Conservation (phyloP, 2,329 filamentous ascomycete species). For the Escovopsis weberi region DNA sequence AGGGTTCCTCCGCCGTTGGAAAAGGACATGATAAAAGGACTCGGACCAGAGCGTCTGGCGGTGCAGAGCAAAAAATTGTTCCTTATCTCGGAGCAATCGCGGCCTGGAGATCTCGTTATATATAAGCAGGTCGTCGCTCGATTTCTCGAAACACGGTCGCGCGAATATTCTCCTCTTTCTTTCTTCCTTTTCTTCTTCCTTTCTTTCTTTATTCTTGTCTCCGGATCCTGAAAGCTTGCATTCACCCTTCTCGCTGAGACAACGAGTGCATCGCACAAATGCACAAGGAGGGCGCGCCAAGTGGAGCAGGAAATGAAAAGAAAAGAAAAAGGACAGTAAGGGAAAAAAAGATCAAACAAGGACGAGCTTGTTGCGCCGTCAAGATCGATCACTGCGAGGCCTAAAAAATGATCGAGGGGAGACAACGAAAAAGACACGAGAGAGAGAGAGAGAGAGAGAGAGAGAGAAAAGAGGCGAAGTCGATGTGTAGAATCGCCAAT, state of each 20-base stretch:
- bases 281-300: conserved; percentile 1
- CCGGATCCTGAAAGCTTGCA: not conserved
- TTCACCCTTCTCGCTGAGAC: conserved; percentile 2
- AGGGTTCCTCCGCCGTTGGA: conserved; percentile 53
- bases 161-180: too few relatives aligned
- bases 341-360: too few relatives aligned
- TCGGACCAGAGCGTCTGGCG: conserved; percentile 13
- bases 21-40: conserved; percentile 37
- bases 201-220: not conserved
- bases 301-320: not conserved
- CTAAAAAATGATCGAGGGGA: not conserved
- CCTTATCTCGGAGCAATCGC: conserved; percentile 5
- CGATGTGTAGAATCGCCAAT: too few relatives aligned
- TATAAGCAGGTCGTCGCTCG: conserved; percentile 3
- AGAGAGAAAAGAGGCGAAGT: conserved; percentile 1
- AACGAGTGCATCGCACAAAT: conserved; percentile 3
- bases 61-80: conserved; percentile 5
- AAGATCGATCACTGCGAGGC: too few relatives aligned
- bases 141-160: too few relatives aligned
- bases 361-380: too few relatives aligned
- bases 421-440: not conserved
- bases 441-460: not conserved
- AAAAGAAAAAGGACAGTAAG: not conserved
- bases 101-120: conserved; percentile 6
- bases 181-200: too few relatives aligned